Evolutionary conservation across 805 yeast genomes (phyloP), one percentile per base, ranked within the genome.

Genomic region (Pichia cabralensis): DNA sequence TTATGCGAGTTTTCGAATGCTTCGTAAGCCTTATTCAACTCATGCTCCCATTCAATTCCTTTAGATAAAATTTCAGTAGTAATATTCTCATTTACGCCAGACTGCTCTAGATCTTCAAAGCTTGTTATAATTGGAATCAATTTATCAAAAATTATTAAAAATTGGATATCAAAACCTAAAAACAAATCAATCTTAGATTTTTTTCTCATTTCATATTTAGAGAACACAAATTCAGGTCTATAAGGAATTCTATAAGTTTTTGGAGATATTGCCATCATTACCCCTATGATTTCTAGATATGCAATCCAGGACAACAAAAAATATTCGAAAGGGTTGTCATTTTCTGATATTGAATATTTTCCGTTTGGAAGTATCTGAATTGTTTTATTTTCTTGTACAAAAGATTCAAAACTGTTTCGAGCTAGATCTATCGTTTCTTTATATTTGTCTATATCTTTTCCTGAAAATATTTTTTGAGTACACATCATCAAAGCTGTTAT

Each of bases 131-230:
- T 30, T 11, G 37, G 35, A 11, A 38, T 30, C 11, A 38, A 15
- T 16, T 31, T 27, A 25, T 38, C 41, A 24, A 38, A 34, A 5
- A 38, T 28, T 2, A 79, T 75, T n/a, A 80, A 56, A 36, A 79
- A 64, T 36, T 62, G 61, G 10, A 75, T 61, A 42, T 80, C 85
- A 47, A 81, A 71, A 1, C 89, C 92, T 36, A 68, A 58, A 22
- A 76, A 58, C 34, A 67, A 68, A 46, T 78, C 84, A 33, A 78
- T 70, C 43, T 71, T 38, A 6, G 26, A 30, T 20, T 30, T 34
- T 14, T 12, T 24, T 12, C 11, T 16, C 2, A 31, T 2, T 20
- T 30, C 25, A 22, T 30, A 19, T 7, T 34, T 30, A 23, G 30
- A 15, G 15, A 30, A 34, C 4, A 38, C 19, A 2, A 24, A 22